Conservation (phyloP, 495 filamentous ascomycete species). For the Talaromyces ruber region DNA sequence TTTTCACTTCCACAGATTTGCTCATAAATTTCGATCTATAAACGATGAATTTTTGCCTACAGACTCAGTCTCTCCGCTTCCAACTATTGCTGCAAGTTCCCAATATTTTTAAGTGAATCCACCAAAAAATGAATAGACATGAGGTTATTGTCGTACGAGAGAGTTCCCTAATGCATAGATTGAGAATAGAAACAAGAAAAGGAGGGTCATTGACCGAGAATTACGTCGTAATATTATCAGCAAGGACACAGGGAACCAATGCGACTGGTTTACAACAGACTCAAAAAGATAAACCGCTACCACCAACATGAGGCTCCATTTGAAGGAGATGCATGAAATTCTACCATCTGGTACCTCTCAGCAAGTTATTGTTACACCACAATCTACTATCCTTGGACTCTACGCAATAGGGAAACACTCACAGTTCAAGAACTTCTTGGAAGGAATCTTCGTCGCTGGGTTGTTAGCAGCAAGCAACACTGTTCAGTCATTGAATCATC, state of each 20-base stretch:
- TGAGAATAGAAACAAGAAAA: neutral
- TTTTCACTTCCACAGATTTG: neutral
- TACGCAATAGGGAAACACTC: neutral
- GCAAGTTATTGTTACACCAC: neutral
- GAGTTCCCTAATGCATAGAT: neutral
- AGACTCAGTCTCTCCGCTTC: too few species aligned
- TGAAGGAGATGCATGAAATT: neutral
- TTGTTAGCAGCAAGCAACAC: slow-evolving; percentile 9
- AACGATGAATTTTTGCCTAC: too few species aligned
- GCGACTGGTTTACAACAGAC: neutral
- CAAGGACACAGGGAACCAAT: neutral
- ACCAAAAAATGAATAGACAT: neutral
- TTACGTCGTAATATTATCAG: neutral
- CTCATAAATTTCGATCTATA: neutral
- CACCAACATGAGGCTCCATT: neutral
- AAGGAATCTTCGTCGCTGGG: neutral
- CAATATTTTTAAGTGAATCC: too few species aligned
- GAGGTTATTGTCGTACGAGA: neutral
- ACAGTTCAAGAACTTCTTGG: neutral
- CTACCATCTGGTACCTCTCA: neutral
- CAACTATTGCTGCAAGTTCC: too few species aligned
- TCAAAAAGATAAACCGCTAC: neutral
- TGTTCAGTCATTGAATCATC: slow-evolving; percentile 10
- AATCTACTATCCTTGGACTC: neutral
- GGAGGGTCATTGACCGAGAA: neutral